Evolutionary conservation across 495 filamentous ascomycete species (phyloP), one percentile per base, ranked within the genome.

Genomic region (Oidiodendron maius): DNA sequence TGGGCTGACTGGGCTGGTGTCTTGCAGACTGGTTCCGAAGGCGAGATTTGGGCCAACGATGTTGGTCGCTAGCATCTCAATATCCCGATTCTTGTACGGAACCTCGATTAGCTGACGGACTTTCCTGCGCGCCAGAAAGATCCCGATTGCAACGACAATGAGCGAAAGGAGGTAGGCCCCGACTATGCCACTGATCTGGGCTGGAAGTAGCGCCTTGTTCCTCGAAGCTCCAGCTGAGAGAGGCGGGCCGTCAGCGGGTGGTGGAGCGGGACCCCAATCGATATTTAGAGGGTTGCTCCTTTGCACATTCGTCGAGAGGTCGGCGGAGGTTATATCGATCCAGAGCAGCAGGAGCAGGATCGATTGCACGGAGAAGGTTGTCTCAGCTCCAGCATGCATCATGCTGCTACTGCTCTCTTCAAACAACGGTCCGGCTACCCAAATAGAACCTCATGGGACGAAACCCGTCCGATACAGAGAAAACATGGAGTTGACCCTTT

Each of bases 91-190:
- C 45, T 65, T 70, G 48, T 75, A 68, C 40, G 76, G 78, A 4
- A 64, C 61, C 10, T 79, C 69, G 16, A 81, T 71, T 25, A 66
- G 67, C 42, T 69, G 66, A 52, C 82, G 76, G 45, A 82, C 67
- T 48, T 72, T 76, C 36, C 81, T 69, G 40, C 83, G 82, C 32
- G 86, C 66, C 37, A 79, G 66, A 18, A 95, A 71, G 4, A 95
- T 72, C 36, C 83, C 65, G 23, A 70, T 69, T 30, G 85, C 77
- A 46, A 88, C 75, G 52, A 88, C 57, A 53, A 84, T 70, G 64
- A 90, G 74, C 9, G 80, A 82, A 56, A 89, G 59, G 49, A 87
- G 72, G 76, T 93, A 95, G 48, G 84, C 83, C 44, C 80, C 87
- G 28, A 86, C 78, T 48, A 95, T 87, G 53, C 80, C 85, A 37